phyloP scores from a whole-genome alignment of 1,139 yeast genomes.

The Hyphopichia burtonii region DNA sequence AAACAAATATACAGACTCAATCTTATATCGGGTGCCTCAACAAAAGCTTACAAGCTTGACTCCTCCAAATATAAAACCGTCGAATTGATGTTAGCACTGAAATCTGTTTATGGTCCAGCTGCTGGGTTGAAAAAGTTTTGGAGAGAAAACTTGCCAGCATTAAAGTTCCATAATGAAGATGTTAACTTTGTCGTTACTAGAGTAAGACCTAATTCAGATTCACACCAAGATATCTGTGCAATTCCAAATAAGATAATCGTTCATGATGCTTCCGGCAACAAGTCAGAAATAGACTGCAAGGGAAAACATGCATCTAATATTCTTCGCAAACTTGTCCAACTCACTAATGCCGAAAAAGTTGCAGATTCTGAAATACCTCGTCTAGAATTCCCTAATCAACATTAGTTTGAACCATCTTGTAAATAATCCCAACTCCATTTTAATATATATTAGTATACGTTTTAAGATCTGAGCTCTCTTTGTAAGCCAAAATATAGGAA shows the following conservation, averaged over 20 bases:
- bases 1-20: constrained; percentile 39
- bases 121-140: constrained; percentile 56
- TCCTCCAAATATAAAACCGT: constrained; percentile 22
- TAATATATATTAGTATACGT: not conserved
- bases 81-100: constrained; percentile 30
- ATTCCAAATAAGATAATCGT: constrained; percentile 48
- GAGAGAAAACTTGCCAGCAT: constrained; percentile 70
- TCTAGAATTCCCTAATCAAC: not conserved
- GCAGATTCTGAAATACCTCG: constrained; percentile 25
- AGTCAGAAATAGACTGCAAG: constrained; percentile 32
- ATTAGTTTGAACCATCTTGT: not conserved
- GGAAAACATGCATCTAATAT: constrained; percentile 25
- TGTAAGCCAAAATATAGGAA: too few species aligned
- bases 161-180: constrained; percentile 79
- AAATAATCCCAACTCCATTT: not conserved
- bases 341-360: constrained; percentile 31
- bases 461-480: constrained; percentile 12
- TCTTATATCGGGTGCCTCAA: constrained; percentile 35
- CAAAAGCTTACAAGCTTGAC: constrained; percentile 34
- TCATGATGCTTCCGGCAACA: constrained; percentile 19
- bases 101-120: constrained; percentile 28
- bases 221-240: constrained; percentile 36
- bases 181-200: constrained; percentile 62
- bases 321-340: constrained; percentile 28
- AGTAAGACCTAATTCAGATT: constrained; percentile 36